Evolutionary conservation across 768 basidiomycete species (phyloP).

Genomic region (Lentinus tigrinus): DNA sequence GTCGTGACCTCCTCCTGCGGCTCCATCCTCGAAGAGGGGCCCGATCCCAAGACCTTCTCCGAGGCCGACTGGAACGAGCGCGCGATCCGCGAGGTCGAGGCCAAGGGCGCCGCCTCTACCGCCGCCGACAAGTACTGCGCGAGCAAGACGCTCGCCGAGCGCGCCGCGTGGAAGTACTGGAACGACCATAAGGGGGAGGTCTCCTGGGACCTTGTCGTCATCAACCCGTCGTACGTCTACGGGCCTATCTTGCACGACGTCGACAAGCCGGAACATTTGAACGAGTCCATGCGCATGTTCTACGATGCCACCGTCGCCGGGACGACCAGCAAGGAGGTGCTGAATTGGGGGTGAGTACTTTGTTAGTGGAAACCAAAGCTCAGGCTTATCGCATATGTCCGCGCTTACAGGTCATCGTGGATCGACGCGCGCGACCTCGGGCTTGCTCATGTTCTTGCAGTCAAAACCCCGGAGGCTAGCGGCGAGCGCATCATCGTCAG

Average conservation of each 20-base stretch:
- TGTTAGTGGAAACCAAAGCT: too few species aligned
- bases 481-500: slow-evolving; percentile 56
- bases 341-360: slow-evolving; percentile 7
- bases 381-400: too few species aligned
- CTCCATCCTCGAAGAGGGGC: slow-evolving; percentile 35
- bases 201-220: slow-evolving; percentile 49
- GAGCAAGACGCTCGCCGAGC: slow-evolving; percentile 60
- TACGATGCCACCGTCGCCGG: slow-evolving; percentile 17
- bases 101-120: slow-evolving; percentile 46
- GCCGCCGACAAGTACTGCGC: slow-evolving; percentile 48
- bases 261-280: slow-evolving; percentile 32
- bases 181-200: slow-evolving; percentile 40
- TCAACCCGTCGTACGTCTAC: slow-evolving; percentile 50
- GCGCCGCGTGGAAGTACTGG: slow-evolving; percentile 51
- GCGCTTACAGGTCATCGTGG: too few species aligned
- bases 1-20: slow-evolving; percentile 67
- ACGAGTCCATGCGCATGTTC: slow-evolving; percentile 30
- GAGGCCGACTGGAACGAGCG: slow-evolving; percentile 65
- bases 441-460: slow-evolving; percentile 47
- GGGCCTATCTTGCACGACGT: slow-evolving; percentile 32
- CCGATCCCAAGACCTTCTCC: slow-evolving; percentile 32
- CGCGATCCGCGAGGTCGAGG: slow-evolving; percentile 42
- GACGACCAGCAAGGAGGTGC: slow-evolving; percentile 11
- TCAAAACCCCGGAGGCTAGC: slow-evolving; percentile 50
- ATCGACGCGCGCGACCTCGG: slow-evolving; percentile 58